Base-by-base conservation (phyloP, 1,139 yeast species). In the Protomyces macrosporus region DNA sequence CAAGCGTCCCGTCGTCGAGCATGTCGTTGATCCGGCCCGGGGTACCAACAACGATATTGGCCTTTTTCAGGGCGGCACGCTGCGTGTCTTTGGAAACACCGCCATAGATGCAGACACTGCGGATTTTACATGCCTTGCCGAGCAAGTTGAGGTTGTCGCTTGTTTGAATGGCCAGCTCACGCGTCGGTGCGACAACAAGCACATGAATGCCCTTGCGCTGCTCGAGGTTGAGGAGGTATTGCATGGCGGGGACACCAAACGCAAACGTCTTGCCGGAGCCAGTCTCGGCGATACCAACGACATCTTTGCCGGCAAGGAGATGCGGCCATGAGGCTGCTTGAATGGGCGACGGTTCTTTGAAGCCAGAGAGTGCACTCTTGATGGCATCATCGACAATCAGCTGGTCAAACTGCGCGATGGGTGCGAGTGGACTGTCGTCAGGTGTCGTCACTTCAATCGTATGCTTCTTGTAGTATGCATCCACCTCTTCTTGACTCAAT, bases 281-380 rank as follows among this genome's bases (percentile, higher is more conserved):
- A 10, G 98, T 93, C 77, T 93, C 98, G 36, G 98, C 98, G 67
- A 95, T 97, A 73, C 98, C 98, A 68, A 93, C 84, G 45, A 91
- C 96, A 74, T 93, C 98, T 68, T 87, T 82, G 23, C 88, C 88
- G 40, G 84, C 77, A 62, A 93, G 78, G 62, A 95, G 78, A 72
- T 84, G 90, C 68, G 99, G 99, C 98, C 98, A 93, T 10, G 98
- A 83, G 40, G 86, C 91, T n/a, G 96, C 84, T 78, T 93, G 99
- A 71, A 93, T 93, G 40, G 98, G 98, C 3, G 98, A 91, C 65
- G 98, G 99, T 70, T 84, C 85, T 37, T 90, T 87, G 77, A 89
- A 93, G 70, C 84, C 83, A 50, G 83, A 75, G 58, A 91, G 79
- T 58, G 82, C 84, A 10, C 78, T 72, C 67, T 81, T 81, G 67